These are phyloP conservation scores for Acacia confusa DNA, from an alignment of 306 rosid species.

Conservation along the genomic window DNA sequence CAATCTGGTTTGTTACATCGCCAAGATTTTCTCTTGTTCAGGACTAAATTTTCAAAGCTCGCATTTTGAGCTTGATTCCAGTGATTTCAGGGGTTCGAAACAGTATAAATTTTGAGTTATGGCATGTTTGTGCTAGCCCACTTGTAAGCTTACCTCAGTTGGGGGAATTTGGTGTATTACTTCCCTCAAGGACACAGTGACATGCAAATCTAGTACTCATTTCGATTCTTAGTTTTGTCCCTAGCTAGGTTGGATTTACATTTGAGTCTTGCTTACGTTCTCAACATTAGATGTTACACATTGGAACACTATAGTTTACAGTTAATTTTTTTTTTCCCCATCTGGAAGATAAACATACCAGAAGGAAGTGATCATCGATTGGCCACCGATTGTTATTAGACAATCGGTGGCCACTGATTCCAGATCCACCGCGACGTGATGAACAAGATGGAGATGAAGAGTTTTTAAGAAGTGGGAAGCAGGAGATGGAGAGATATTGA, in stretches of 20 bases:
- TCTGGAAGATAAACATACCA: not conserved
- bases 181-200: constrained; percentile 98
- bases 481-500: too few relatives aligned
- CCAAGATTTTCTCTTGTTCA: not conserved
- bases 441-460: too few relatives aligned
- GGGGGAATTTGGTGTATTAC: constrained; percentile 83
- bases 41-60: not conserved
- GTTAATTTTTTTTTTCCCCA: not conserved
- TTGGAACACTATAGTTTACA: not conserved
- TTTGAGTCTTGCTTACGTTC: not conserved
- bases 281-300: not conserved
- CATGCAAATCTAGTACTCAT: constrained; percentile 50
- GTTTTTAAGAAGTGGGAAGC: too few relatives aligned
- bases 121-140: constrained; percentile 99
- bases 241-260: not conserved
- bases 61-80: not conserved
- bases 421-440: too few relatives aligned
- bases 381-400: too few relatives aligned
- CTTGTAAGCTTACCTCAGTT: constrained; percentile 85
- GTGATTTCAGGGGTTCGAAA: constrained; percentile 66
- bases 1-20: constrained; percentile 60
- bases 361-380: too few relatives aligned
- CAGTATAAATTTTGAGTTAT: constrained; percentile 80
- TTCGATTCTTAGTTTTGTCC: not conserved
- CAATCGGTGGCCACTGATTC: too few relatives aligned